Conservation (phyloP, 2,329 filamentous ascomycete species). For the Beauveria australis region DNA sequence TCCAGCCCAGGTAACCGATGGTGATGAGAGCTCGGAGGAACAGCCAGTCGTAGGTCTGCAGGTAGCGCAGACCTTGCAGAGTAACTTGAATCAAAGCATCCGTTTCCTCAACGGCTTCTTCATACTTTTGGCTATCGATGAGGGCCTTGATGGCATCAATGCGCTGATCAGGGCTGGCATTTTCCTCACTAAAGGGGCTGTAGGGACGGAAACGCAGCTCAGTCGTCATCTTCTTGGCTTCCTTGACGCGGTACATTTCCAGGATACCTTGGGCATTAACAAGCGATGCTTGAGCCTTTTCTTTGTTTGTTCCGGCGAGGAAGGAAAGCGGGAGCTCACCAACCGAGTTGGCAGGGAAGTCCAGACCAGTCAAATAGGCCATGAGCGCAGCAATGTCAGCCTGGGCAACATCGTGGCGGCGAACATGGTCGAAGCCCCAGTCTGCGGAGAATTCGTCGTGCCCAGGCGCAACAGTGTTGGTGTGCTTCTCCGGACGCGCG, state of each 20-base stretch:
- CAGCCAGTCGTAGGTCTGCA: conserved; percentile 98
- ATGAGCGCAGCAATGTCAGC: conserved; percentile 93
- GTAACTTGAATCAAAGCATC: conserved; percentile 68
- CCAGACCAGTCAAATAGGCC: conserved; percentile 80
- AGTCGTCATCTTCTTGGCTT: conserved; percentile 68
- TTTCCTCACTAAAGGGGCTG: conserved; percentile 54
- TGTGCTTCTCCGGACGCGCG: conserved; percentile 57
- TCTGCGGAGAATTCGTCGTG: conserved; percentile 89
- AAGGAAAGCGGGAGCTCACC: conserved; percentile 84
- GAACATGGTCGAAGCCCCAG: conserved; percentile 74
- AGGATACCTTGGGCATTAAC: conserved; percentile 81
- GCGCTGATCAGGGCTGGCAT: conserved; percentile 57
- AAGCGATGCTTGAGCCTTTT: conserved; percentile 77
- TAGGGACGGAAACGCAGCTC: conserved; percentile 75
- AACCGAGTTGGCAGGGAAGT: conserved; percentile 94
- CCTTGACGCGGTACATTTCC: conserved; percentile 95
- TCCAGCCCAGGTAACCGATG: conserved; percentile 88
- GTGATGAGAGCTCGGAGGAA: conserved; percentile 87
- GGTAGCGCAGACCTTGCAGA: conserved; percentile 77
- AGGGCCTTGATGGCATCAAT: conserved; percentile 58
- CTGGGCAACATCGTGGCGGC: conserved; percentile 84
- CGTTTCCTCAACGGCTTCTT: conserved; percentile 73
- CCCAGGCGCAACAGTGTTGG: conserved; percentile 56
- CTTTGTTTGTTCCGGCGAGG: conserved; percentile 59
- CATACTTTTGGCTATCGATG: conserved; percentile 57